A percentile compares a stretch with the other conserved stretches of the same genome.
Conservation (phyloP, 257 asterid genomes). For the Plectranthus barbatus region DNA sequence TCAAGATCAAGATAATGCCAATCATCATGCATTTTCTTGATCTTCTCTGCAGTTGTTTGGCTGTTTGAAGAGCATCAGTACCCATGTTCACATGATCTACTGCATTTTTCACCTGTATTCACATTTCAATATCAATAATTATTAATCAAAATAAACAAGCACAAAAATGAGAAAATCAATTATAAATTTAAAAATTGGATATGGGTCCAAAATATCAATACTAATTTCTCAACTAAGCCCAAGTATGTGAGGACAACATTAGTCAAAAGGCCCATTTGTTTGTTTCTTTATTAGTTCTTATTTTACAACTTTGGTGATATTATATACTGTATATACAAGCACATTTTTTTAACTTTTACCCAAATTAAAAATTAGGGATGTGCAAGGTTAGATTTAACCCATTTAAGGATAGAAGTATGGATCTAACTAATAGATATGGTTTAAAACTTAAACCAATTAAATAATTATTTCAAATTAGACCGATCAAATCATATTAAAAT, state of each 20-base stretch:
- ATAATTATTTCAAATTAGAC: too few relatives aligned
- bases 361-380: too few relatives aligned
- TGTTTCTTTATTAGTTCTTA: too few relatives aligned
- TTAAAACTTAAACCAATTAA: too few relatives aligned
- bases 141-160: background rate
- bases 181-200: background rate
- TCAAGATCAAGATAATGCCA: slow-evolving; percentile 37
- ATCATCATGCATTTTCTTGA: slow-evolving; percentile 81
- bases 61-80: slow-evolving; percentile 72
- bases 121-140: background rate
- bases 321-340: too few relatives aligned
- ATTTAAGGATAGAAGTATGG: too few relatives aligned
- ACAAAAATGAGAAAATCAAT: background rate
- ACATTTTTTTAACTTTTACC: too few relatives aligned
- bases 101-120: slow-evolving; percentile 53
- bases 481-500: too few relatives aligned
- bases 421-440: too few relatives aligned
- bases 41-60: slow-evolving; percentile 61
- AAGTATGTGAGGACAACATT: background rate
- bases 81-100: slow-evolving; percentile 76
- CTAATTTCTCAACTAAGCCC: background rate
- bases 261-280: too few relatives aligned
- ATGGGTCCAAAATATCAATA: background rate
- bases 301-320: too few relatives aligned
- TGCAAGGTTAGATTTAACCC: too few relatives aligned